phyloP scores from a whole-genome alignment of 148 eudicot genomes.

The Heliamphora exappendiculata region DNA sequence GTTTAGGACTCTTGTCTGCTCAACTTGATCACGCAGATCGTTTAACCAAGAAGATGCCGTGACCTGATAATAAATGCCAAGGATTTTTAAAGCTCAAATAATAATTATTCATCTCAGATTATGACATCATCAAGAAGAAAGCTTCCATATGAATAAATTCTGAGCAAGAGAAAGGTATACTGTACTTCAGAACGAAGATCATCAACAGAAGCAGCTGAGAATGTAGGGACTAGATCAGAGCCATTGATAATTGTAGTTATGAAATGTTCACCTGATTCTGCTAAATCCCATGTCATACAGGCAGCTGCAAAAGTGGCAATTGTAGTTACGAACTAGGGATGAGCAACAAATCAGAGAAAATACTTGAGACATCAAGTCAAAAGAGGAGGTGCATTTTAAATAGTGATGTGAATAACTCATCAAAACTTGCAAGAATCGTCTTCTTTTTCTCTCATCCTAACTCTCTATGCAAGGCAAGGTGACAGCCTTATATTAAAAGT shows the following conservation, averaged over 20 bases:
- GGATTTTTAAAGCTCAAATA: neutral
- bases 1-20: constrained; percentile 72
- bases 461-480: neutral
- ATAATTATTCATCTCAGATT: neutral
- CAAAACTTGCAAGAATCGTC: neutral
- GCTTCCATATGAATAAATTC: neutral
- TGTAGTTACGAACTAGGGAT: neutral
- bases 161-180: constrained; percentile 4
- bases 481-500: neutral
- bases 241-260: constrained; percentile 80
- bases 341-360: neutral
- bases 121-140: neutral
- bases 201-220: constrained; percentile 82
- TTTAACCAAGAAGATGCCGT: constrained; percentile 93
- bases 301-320: constrained; percentile 62
- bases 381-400: neutral
- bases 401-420: neutral
- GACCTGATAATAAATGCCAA: constrained; percentile 38
- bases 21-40: constrained; percentile 94
- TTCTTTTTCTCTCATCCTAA: neutral
- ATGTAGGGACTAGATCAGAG: constrained; percentile 92
- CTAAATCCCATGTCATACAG: constrained; percentile 97
- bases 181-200: constrained; percentile 94
- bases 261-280: constrained; percentile 90
- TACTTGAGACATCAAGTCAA: neutral